Base-by-base conservation (phyloP, 1,139 yeast species). In the Lipomyces yarrowii region DNA sequence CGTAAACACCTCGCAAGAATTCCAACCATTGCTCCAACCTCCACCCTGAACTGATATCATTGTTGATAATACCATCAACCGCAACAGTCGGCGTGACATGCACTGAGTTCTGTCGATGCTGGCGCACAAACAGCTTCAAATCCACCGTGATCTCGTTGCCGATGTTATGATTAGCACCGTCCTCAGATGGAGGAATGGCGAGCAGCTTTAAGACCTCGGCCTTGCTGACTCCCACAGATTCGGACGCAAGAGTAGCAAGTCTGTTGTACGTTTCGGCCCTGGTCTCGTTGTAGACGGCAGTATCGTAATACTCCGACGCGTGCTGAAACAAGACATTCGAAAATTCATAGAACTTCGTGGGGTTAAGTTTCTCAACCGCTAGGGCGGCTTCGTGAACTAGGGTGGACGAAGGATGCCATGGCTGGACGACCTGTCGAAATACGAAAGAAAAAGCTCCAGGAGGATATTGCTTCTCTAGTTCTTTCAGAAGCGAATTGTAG, bases 11-110 rank as follows among this genome's bases (percentile, higher is more conserved):
- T n/a, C 64, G 63, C 21, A 70, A 51, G n/a, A 64, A 67, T 56
- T 58, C 65, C n/a, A 53, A 33, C 73, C 74, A 72, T 30, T 72
- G 66, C 46, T 71, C 72, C 18, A 57, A 32, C 6, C 68, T 57
- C 72, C 73, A 72, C 6, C 67, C 60, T 4, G 74, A 72, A 33
- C 67, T 57, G 57, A 72, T 64, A 46, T 56, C 37, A 32, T 57
- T 57, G 35, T 79, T 81, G 23, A 77, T 81, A 61, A 89, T 83
- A 0, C 97, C 97, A 74, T 91, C 85, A 61, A 91, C 79, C 42
- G 85, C 78, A 18, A 90, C 88, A 1, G 96, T 87, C n/a, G 98
- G 98, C 1, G 96, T 89, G 35, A 89, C 87, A 75, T 91, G 97
- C 56, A 90, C 85, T 51, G 96, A 91, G 56, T 87, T 86, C 67